Base-by-base conservation (phyloP, 768 basidiomycete genomes). In the Amanita exitialis region DNA sequence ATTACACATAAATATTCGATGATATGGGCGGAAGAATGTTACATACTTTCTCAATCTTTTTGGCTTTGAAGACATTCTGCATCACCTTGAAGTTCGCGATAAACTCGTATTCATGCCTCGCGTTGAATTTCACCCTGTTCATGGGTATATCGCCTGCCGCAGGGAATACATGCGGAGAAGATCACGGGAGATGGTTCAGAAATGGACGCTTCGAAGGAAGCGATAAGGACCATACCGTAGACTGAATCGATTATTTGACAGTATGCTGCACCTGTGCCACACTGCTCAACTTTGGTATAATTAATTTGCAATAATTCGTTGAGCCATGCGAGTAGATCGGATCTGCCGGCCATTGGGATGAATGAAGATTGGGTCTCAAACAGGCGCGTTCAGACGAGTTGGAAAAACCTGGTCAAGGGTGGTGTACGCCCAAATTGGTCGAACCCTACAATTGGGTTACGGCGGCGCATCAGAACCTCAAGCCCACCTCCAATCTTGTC, bases 181-280 rank as follows among this genome's bases (percentile, higher is more conserved):
- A 44, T 6, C 42, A 35, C 45, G 49, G 49, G 35, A 44, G 32
- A 18, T 39, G 52, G 53, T 54, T 45, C 34, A 35, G 39, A 42
- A n/a, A 28, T 47, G 13, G 47, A n/a, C 7, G 20, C 47, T 47
- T 21, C 50, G 18, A 49, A 53, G 37, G 50, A 54, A 41, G 57
- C 58, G 61, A 63, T 59, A 51, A 46, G 37, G 43, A 47, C 15
- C 3, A 23, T 47, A 90, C 92, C 83, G 64, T 87, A 97, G 71
- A 98, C 82, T 41, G 90, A 92, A 73, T 98, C 96, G 55, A 98
- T 69, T 62, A 98, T 75, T 68, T 98, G 96, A 62, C 91, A 93
- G 67, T 97, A 97, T 27, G 90, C 92, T 2, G 80, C 92, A 44
- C 95, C 95, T 0, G 83, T 80, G 13, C 91, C 91, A 62, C 88